Evolutionary conservation across 108 stramenopile species (phyloP), one percentile per base, ranked within the genome.

Genomic region (Fistulifera solaris): DNA sequence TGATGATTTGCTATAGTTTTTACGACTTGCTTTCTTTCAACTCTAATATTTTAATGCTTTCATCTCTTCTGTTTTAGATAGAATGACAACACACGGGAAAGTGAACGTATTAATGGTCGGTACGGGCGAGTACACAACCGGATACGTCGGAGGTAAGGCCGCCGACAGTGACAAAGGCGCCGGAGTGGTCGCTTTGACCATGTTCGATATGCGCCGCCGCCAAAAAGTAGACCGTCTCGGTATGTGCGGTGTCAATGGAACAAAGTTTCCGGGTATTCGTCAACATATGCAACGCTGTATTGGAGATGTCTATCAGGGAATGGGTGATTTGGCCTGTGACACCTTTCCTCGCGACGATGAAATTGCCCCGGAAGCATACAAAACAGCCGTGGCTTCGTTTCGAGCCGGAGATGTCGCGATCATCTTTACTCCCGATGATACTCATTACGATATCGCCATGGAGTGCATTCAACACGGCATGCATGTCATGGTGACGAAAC

Each of bases 401-500:
- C 55, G 80, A 46, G 51, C 77, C 0, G 97, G 98, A 15, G 96
- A 97, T 64, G 76, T 88, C 2, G 96, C 87, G 43, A 91, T 96
- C 26, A 85, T 99, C 24, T 99, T 99, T 65, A 99, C 99, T 28
- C 99, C 99, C 5, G 99, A 98, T 63, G 99, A 98, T 61, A 98
- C 97, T 14, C 99, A 98, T 70, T 96, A 91, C 59, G 83, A 91
- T 15, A 99, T 99, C 58, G 96, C 99, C 27, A 43, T 94, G 70
- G 81, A 75, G 41, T 93, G 93, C 41, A 80, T 98, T 43, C 38
- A 83, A 40, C 59, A 62, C 7, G 99, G 99, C 24, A 73, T 98
- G 79, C 99, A 99, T 63, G 96, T 97, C 47, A 87, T 99, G 78
- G 93, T 98, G 2, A 99, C 99, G 38, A 99, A 99, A 56, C 99